Evolutionary conservation across 352 stramenopile genomes (phyloP).

Genomic region (Phytophthora macrochlamydospora): DNA sequence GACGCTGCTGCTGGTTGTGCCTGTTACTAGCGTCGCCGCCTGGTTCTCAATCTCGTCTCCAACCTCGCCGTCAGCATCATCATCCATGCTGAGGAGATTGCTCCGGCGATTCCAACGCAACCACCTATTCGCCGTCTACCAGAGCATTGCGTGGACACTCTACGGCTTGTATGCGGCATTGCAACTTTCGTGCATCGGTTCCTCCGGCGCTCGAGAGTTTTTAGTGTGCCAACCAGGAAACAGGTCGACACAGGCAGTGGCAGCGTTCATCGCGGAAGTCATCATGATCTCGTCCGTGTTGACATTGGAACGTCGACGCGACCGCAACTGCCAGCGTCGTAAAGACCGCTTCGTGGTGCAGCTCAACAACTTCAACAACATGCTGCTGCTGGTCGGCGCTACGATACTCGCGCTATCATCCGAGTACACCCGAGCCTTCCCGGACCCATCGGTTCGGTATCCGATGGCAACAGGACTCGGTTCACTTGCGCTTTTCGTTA

Average conservation of each 20-base stretch:
- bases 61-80: conserved; percentile 25
- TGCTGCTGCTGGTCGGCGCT: conserved; percentile 75
- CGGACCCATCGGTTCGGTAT: conserved; percentile 43
- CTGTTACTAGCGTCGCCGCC: conserved; percentile 60
- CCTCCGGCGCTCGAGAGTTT: not conserved
- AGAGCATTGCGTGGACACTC: conserved; percentile 61
- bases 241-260: conserved; percentile 58
- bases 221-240: conserved; percentile 52
- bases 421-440: conserved; percentile 57
- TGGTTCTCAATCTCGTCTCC: conserved; percentile 53
- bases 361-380: conserved; percentile 89
- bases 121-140: conserved; percentile 72
- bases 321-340: conserved; percentile 36
- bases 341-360: conserved; percentile 68
- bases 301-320: conserved; percentile 53
- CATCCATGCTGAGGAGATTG: conserved; percentile 30
- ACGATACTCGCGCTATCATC: conserved; percentile 63
- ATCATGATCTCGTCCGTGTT: conserved; percentile 83
- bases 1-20: conserved; percentile 51
- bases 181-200: conserved; percentile 42
- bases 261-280: conserved; percentile 74
- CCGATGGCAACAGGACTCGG: conserved; percentile 61
- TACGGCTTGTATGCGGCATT: conserved; percentile 60
- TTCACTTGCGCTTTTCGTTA: conserved; percentile 74
- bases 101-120: conserved; percentile 43